Percentiles rank a stretch among this genome's conserved stretches.
Conservation (phyloP, 1,139 yeast species). For the Candida tunisiensis region DNA sequence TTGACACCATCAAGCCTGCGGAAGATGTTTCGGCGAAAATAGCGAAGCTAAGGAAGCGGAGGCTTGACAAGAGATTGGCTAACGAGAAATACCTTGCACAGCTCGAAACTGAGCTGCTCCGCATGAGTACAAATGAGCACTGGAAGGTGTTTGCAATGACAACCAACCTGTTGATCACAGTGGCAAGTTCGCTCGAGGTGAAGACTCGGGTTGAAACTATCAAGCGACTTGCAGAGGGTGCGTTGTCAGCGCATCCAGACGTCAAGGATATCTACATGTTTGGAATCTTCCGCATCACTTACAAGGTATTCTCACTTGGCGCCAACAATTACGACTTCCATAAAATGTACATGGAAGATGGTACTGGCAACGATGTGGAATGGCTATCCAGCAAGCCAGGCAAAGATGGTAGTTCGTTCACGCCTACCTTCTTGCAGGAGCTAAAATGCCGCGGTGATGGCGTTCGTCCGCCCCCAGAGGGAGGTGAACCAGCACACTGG, state of each 20-base stretch:
- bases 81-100: too few species aligned
- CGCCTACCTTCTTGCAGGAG: too few species aligned
- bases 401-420: too few species aligned
- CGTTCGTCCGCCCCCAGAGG: too few species aligned
- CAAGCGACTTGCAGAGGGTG: slow-evolving; percentile 31
- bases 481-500: neutral
- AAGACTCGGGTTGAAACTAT: slow-evolving; percentile 29
- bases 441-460: too few species aligned
- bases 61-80: slow-evolving; percentile 26
- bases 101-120: too few species aligned
- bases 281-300: slow-evolving; percentile 41
- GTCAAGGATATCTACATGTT: slow-evolving; percentile 47
- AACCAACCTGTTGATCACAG: slow-evolving; percentile 33
- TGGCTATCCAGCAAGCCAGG: too few species aligned
- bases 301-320: slow-evolving; percentile 35
- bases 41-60: slow-evolving; percentile 38
- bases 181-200: slow-evolving; percentile 20
- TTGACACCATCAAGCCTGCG: slow-evolving; percentile 43
- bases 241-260: slow-evolving; percentile 58
- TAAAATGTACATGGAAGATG: slow-evolving; percentile 8
- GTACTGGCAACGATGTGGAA: slow-evolving; percentile 24
- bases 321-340: slow-evolving; percentile 33
- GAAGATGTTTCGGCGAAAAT: slow-evolving; percentile 32
- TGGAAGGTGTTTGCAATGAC: slow-evolving; percentile 57
- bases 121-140: slow-evolving; percentile 34